Evolutionary conservation across 257 asterid genomes (phyloP).

Genomic region (Gentiana dahurica): DNA sequence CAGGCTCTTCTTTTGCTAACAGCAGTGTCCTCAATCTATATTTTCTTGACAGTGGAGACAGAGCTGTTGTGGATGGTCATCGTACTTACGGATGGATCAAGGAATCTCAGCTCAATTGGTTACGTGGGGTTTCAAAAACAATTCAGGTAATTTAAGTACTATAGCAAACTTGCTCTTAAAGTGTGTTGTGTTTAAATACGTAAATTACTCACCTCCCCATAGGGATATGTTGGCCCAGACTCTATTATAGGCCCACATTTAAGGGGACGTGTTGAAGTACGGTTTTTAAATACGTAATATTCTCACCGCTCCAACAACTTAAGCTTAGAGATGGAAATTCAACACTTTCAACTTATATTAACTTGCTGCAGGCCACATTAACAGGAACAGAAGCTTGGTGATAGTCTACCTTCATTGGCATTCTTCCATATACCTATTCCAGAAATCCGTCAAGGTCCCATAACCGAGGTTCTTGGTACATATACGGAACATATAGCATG

Average conservation of each 20-base stretch:
- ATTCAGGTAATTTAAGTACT: conserved; percentile 33
- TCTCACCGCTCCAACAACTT: no score
- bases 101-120: conserved; percentile 91
- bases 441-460: conserved; percentile 66
- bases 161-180: no score
- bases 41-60: conserved; percentile 92
- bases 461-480: conserved; percentile 42
- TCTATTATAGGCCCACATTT: no score
- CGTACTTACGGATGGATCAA: conserved; percentile 87
- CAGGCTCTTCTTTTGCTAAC: conserved; percentile 59
- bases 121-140: conserved; percentile 37
- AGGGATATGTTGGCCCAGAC: no score
- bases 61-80: conserved; percentile 57
- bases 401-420: conserved; percentile 44
- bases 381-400: conserved; percentile 41
- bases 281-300: no score
- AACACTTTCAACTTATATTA: conserved; percentile 24
- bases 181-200: no score
- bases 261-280: no score
- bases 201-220: no score
- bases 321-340: no score
- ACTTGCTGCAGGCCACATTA: conserved; percentile 39
- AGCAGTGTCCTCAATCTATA: conserved; percentile 62
- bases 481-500: conserved; percentile 60
- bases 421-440: conserved; percentile 98